These are phyloP conservation scores for Brachypodium distachyon DNA, from an alignment of 202 grass and related monocot species.

Conservation along the genomic window DNA sequence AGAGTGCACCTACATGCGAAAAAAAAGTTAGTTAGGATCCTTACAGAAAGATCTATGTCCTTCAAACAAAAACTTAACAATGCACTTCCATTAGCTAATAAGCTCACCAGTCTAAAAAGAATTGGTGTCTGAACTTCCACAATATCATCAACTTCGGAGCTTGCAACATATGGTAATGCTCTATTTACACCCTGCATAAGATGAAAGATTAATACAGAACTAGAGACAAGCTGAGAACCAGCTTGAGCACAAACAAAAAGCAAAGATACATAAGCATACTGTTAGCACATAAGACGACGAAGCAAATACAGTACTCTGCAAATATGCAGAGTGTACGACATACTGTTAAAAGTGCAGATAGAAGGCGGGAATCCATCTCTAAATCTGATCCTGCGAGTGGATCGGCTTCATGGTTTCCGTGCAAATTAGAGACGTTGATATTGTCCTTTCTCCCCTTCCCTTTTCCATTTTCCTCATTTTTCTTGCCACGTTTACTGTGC, in stretches of 20 bases:
- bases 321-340: slow-evolving; percentile 16
- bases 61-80: slow-evolving; percentile 7
- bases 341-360: slow-evolving; percentile 93
- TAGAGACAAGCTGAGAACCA: neutral
- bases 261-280: neutral
- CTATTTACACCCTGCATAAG: slow-evolving; percentile 83
- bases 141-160: slow-evolving; percentile 92
- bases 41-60: neutral
- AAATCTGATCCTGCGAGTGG: slow-evolving; percentile 42
- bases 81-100: neutral
- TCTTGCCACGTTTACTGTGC: slow-evolving; percentile 45
- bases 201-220: slow-evolving; percentile 26
- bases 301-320: slow-evolving; percentile 8
- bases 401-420: slow-evolving; percentile 40
- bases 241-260: neutral
- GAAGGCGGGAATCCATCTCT: slow-evolving; percentile 90
- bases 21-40: neutral
- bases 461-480: slow-evolving; percentile 42
- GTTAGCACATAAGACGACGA: neutral
- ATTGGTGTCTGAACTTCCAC: slow-evolving; percentile 85
- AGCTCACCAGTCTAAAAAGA: slow-evolving; percentile 88
- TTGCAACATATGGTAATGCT: slow-evolving; percentile 93
- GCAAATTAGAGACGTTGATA: slow-evolving; percentile 15
- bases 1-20: slow-evolving; percentile 76
- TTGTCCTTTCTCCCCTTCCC: slow-evolving; percentile 33